Evolutionary conservation across 805 yeast genomes (phyloP), one percentile per base, ranked within the genome.

Genomic region (Metschnikowia lochheadii): DNA sequence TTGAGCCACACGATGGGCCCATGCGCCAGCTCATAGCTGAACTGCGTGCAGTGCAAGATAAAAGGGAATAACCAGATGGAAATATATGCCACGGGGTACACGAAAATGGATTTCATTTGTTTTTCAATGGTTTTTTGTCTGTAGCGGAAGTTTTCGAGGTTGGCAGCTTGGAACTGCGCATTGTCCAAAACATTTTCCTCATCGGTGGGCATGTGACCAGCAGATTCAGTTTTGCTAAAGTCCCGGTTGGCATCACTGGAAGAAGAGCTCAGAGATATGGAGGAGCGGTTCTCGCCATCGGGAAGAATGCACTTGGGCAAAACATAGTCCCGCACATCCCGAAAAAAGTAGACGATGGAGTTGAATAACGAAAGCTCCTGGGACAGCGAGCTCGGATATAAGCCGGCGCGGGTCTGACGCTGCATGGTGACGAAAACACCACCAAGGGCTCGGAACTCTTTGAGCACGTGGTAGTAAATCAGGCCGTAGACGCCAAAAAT

Each of bases 1-100:
- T 80, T 77, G 38, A 88, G 65, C 85, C 92, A 85, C 52, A 77
- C 76, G 7, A 79, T 73, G 2, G 85, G 81, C 1, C 81, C 79
- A 52, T 77, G 72, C 1, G 53, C 40, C 18, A 75, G 63, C 50
- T 79, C 82, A 57, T 76, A 70, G 36, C 73, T 70, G 57, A 77
- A 71, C 59, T 79, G 82, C 8, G 88, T 74, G 49, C 82, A 73
- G 59, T 85, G 87, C 34, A 81, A 73, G 5, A 84, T 77, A 53
- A 88, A 79, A 1, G 97, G 97, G 56, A 87, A 84, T 18, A 85
- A 62, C 97, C 97, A 90, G 43, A 89, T 67, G 26, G 86, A 73
- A 51, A 89, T 75, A 65, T 89, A 90, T 2, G 96, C 85, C 39
- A 85, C 69, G 3, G 97, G 97, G 63, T 90, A 90, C 42, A 90